A percentile compares a stretch with the other conserved stretches of the same genome.
These are phyloP conservation scores for Aspergillus haitiensis DNA, from an alignment of 495 filamentous ascomycete genomes.

Conservation along the genomic window DNA sequence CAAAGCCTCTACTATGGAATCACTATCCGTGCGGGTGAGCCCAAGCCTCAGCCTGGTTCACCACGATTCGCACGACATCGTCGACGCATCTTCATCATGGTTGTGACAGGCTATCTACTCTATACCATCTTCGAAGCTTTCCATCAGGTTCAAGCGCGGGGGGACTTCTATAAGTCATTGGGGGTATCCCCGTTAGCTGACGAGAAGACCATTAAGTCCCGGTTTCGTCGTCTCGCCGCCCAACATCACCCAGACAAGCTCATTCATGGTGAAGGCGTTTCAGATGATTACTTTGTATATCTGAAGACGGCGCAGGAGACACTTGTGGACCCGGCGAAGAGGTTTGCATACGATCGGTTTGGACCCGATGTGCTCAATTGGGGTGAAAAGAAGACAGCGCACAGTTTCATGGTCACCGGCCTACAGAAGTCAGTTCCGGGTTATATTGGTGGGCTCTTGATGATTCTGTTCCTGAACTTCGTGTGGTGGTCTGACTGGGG, in stretches of 20 bases:
- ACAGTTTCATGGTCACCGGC: constrained; percentile 72
- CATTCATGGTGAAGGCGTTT: constrained; percentile 26
- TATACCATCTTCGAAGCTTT: constrained; percentile 96
- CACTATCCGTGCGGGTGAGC: constrained; percentile 88
- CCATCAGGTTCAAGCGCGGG: constrained; percentile 66
- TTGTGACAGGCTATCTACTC: constrained; percentile 78
- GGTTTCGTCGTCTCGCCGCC: constrained; percentile 81
- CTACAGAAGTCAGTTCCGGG: constrained; percentile 58
- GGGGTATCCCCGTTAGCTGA: constrained; percentile 64
- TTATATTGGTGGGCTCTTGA: constrained; percentile 62
- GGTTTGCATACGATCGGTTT: constrained; percentile 93
- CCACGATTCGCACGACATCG: constrained; percentile 69
- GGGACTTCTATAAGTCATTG: constrained; percentile 77
- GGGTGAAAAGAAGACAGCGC: constrained; percentile 66
- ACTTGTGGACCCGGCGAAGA: constrained; percentile 71
- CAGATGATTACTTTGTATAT: constrained; percentile 71
- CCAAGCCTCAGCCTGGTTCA: constrained; percentile 70
- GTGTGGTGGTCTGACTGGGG: constrained; percentile 83
- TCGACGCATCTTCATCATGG: constrained; percentile 75
- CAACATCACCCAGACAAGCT: constrained; percentile 90
- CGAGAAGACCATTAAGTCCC: constrained; percentile 77
- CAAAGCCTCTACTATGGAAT: constrained; percentile 85
- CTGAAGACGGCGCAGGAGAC: constrained; percentile 83
- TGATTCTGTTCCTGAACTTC: constrained; percentile 67
- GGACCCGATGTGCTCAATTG: constrained; percentile 72